Percentiles rank a stretch among this genome's conserved stretches.
Evolutionary conservation across 306 rosid genomes (phyloP).

Genomic region (Vigna unguiculata): DNA sequence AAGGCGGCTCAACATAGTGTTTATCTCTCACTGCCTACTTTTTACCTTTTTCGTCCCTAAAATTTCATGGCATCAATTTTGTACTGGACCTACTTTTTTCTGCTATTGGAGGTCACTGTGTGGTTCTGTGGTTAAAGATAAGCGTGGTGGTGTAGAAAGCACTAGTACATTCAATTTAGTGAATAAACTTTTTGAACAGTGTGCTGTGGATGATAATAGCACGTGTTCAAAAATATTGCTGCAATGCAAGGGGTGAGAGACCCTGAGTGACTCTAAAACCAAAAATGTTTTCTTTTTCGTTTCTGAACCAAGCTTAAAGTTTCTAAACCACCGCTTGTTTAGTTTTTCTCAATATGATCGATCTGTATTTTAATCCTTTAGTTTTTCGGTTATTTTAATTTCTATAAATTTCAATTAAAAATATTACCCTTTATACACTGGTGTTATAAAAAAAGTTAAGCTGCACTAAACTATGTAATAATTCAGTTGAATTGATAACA

Average conservation of each 20-base stretch:
- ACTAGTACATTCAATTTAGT: neutral
- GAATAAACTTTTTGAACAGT: neutral
- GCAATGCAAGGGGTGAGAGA: neutral
- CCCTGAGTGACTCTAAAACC: neutral
- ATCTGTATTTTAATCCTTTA: no score
- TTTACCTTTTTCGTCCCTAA: neutral
- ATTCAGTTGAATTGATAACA: no score
- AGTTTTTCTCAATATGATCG: no score
- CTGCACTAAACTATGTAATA: no score
- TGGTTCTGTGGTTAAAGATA: neutral
- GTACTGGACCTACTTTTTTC: neutral
- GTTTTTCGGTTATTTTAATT: no score
- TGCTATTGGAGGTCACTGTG: neutral
- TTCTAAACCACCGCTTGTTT: no score
- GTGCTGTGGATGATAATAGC: conserved; percentile 1
- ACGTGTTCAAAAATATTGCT: conserved; percentile 1
- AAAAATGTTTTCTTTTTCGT: no score
- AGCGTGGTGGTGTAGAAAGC: neutral
- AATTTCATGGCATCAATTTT: neutral
- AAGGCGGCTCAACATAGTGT: conserved; percentile 33
- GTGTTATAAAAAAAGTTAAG: no score
- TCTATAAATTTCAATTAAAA: no score
- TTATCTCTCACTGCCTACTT: neutral
- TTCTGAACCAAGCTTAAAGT: no score
- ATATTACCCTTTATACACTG: no score